These are phyloP conservation scores for Leccinellum luteum DNA, from an alignment of 768 basidiomycete species.

Conservation along the genomic window DNA sequence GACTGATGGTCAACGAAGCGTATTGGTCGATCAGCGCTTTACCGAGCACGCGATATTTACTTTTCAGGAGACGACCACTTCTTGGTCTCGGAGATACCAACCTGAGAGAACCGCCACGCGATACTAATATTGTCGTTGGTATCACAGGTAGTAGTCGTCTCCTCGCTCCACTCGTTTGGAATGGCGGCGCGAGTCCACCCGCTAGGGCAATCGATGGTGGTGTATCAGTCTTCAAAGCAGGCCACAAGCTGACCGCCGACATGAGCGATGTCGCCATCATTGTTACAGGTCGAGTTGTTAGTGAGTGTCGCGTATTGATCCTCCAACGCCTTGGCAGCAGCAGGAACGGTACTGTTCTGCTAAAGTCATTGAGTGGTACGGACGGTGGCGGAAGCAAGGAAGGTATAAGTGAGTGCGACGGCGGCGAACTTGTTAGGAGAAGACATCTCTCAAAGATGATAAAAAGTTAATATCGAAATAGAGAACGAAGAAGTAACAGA, in stretches of 20 bases:
- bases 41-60: neutral
- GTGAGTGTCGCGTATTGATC: slow-evolving; percentile 19
- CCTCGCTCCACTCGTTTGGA: slow-evolving; percentile 22
- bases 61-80: slow-evolving; percentile 1
- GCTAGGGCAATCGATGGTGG: slow-evolving; percentile 6
- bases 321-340: slow-evolving; percentile 23
- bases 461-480: neutral
- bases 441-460: slow-evolving; percentile 22
- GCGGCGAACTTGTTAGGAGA: slow-evolving; percentile 10
- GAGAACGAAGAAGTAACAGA: neutral
- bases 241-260: slow-evolving; percentile 12
- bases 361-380: slow-evolving; percentile 19
- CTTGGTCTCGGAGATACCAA: slow-evolving; percentile 14
- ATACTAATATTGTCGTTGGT: slow-evolving; percentile 10
- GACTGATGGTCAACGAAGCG: slow-evolving; percentile 9
- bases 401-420: slow-evolving; percentile 11
- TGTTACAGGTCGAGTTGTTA: slow-evolving; percentile 14
- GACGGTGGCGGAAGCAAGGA: slow-evolving; percentile 22
- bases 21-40: slow-evolving; percentile 26
- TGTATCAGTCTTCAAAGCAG: slow-evolving; percentile 15
- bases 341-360: slow-evolving; percentile 26
- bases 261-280: slow-evolving; percentile 17
- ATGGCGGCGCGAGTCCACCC: slow-evolving; percentile 24
- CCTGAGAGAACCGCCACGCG: slow-evolving; percentile 8
- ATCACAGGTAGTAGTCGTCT: slow-evolving; percentile 21